Conservation (phyloP, 176 grass and related monocot genomes). For the Panicum miliaceum region DNA sequence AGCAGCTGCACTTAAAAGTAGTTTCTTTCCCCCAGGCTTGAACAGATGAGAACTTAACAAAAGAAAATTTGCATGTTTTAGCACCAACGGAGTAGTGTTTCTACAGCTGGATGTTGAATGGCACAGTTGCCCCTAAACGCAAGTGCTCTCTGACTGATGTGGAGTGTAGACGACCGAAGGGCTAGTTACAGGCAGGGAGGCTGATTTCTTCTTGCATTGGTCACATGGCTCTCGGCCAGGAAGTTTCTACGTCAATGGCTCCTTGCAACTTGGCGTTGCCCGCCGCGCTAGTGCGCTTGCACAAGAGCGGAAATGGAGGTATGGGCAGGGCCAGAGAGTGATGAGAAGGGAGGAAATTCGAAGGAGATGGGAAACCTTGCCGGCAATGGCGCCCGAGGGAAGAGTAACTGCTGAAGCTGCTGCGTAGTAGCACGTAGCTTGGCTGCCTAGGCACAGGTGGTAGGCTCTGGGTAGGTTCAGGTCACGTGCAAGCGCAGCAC, state of each 20-base stretch:
- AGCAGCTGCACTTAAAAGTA: background rate
- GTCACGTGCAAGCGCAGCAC: background rate
- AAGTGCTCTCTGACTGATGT: background rate
- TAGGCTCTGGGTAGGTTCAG: background rate
- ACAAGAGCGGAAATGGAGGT: background rate
- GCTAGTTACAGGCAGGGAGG: background rate
- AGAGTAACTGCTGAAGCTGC: background rate
- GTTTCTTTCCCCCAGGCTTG: background rate
- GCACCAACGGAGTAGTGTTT: background rate
- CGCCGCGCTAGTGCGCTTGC: background rate
- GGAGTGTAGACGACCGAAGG: background rate
- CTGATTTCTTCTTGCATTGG: background rate
- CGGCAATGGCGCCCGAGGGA: background rate
- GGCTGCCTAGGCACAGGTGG: too few species aligned
- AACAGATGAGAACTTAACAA: background rate
- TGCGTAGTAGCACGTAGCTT: background rate
- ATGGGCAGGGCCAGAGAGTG: background rate
- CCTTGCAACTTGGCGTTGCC: background rate
- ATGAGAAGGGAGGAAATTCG: background rate
- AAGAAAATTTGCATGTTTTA: background rate
- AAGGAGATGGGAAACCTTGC: constrained; percentile 7
- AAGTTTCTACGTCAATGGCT: background rate
- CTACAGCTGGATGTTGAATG: constrained; percentile 4
- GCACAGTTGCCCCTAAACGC: background rate
- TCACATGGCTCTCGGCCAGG: background rate